Base-by-base conservation (phyloP, 768 basidiomycete genomes). In the Boletus edulis region DNA sequence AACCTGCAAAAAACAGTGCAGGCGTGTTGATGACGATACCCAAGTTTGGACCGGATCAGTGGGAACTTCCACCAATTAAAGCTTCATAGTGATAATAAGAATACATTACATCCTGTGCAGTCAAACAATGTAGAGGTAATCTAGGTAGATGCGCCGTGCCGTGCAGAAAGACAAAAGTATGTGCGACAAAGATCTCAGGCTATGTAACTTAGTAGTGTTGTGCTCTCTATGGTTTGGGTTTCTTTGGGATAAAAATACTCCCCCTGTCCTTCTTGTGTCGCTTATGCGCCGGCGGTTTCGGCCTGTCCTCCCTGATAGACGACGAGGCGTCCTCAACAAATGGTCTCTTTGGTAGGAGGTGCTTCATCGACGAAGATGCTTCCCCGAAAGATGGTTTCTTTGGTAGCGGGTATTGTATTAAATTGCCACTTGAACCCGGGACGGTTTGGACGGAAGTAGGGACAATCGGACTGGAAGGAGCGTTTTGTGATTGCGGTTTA, bases 1-100 rank as follows among this genome's bases (percentile, higher is more conserved):
- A 94, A 71, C 90, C 92, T 2, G 69, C 83, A 24, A 88, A 87
- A 70, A 86, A 86, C 49, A 82, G 75, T 40, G 72, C 77, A 1
- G 88, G 93, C 8, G 73, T 79, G 11, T 73, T 86, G 55, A 85
- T 93, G 79, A 82, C 86, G 11, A 83, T 87, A 46, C 96, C 96
- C 0, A 83, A 81, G 49, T 98, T 94, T 69, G 93, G 93, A 11
- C 86, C 86, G 38, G 83, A 87, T 31, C 84, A 84, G 8, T 95
- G 95, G 86, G 91, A 96, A 68, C 72, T 99, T 52, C 92, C 94
- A 31, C 81, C 91, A 27, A 59, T 68, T 56, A 73, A 62, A 54
- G 70, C 56, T 48, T 52, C 60, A 31, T 47, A 57, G 49, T 22
- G 46, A 59, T 42, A 49, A 52, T 71, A 71, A 27, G 48, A 48